Base-by-base conservation (phyloP, 2,329 filamentous ascomycete species). In the Thermothelomyces thermophilus region DNA sequence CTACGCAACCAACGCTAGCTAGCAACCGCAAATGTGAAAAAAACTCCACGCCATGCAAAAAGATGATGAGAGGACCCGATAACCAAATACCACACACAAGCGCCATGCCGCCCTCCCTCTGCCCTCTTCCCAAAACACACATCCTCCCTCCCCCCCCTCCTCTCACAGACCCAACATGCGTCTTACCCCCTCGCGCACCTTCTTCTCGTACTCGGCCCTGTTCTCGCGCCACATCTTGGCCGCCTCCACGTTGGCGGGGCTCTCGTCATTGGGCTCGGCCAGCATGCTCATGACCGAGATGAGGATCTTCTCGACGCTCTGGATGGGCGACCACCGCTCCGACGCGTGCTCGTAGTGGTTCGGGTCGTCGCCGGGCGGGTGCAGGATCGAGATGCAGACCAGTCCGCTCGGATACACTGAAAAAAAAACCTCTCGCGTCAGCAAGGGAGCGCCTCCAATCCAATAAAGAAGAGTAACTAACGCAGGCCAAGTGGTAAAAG, bases 231-330 rank as follows among this genome's bases (percentile, higher is more conserved):
- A 97, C 86, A 95, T 88, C 73, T 93, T 89, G 51, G 90, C 91
- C 1, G 91, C 91, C 72, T 97, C 91, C 36, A 97, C 87, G 64
- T 97, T 97, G 51, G 91, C 91, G 0, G 91, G 91, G 57, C 86
- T 93, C 76, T 97, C 91, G 65, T 97, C 91, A 68, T 97, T 97
- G 53, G 91, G 90, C 71, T 95, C 90, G 1, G 90, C 90, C 40
- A 97, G 80, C 90, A 97, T 97, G 70, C 89, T 95, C 86, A 97
- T 97, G 53, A 97, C 91, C 41, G 84, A 90, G 51, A 97, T 90
- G 59, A 97, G 75, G 60, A 97, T 97, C 75, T 96, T 97, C 72
- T 97, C 93, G 59, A 96, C 91, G 52, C 86, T 93, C 73, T 97
- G 93, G 56, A 97, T 95, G 11, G 91, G 91, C 24, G 86, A 91